Evolutionary conservation across 2,329 filamentous ascomycete genomes (phyloP).

Genomic region (Venturia carpophila): DNA sequence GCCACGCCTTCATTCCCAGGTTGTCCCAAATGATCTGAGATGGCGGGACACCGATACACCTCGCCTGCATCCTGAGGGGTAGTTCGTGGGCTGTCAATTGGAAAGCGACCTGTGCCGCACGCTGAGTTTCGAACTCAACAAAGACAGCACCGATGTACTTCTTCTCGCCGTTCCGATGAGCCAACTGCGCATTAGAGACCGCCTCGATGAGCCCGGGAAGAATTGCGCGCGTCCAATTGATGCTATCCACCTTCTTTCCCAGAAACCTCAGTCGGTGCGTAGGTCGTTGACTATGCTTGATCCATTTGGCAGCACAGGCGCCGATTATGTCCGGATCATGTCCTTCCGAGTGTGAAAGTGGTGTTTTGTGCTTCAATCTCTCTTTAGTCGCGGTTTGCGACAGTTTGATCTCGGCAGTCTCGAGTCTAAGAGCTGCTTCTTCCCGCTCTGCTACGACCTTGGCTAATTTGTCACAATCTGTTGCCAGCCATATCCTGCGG

Average conservation of each 20-base stretch:
- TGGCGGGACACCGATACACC: slow-evolving; percentile 37
- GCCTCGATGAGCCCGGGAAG: slow-evolving; percentile 65
- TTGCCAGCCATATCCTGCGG: slow-evolving; percentile 60
- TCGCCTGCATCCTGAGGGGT: slow-evolving; percentile 32
- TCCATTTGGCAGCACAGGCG: slow-evolving; percentile 52
- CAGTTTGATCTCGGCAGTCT: slow-evolving; percentile 78
- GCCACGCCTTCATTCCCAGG: slow-evolving; percentile 31
- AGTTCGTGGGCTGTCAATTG: slow-evolving; percentile 48
- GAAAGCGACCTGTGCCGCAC: slow-evolving; percentile 75
- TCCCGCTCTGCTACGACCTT: slow-evolving; percentile 77
- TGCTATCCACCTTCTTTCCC: slow-evolving; percentile 83
- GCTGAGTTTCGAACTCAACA: slow-evolving; percentile 76
- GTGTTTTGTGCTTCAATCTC: slow-evolving; percentile 52
- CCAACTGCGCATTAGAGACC: slow-evolving; percentile 58
- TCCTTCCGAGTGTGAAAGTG: slow-evolving; percentile 23
- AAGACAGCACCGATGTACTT: slow-evolving; percentile 71
- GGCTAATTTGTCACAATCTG: slow-evolving; percentile 68
- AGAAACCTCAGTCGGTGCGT: slow-evolving; percentile 66
- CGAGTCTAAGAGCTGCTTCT: slow-evolving; percentile 70
- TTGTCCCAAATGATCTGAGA: slow-evolving; percentile 43
- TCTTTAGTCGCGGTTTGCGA: slow-evolving; percentile 70
- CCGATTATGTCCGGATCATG: slow-evolving; percentile 44
- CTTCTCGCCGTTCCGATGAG: slow-evolving; percentile 58
- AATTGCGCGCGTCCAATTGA: slow-evolving; percentile 72
- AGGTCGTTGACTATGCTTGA: slow-evolving; percentile 48